Conservation (phyloP, 2,329 filamentous ascomycete species). For the Aspergillus alliaceus region DNA sequence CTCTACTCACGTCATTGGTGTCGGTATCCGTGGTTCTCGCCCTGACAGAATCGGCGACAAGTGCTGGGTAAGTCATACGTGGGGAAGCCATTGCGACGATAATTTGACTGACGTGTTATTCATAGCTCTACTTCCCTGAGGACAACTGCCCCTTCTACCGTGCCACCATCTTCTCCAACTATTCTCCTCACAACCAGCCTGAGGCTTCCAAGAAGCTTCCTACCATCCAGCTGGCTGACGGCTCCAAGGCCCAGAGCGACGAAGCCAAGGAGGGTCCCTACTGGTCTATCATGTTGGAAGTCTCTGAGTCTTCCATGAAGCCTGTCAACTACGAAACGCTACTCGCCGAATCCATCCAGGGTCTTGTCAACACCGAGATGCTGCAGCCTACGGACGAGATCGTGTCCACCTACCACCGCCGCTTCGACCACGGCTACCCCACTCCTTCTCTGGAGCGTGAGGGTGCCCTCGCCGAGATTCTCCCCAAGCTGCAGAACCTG, state of each 20-base stretch:
- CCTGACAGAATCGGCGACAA: constrained; percentile 98
- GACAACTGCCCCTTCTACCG: constrained; percentile 99
- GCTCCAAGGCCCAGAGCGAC: constrained; percentile 71
- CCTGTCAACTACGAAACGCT: constrained; percentile 84
- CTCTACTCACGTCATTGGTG: constrained; percentile 93
- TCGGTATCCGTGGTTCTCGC: constrained; percentile 86
- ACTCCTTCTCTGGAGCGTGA: constrained; percentile 94
- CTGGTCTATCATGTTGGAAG: constrained; percentile 99
- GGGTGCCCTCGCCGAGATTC: constrained; percentile 85
- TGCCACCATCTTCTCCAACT: constrained; percentile 99
- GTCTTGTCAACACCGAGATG: constrained; percentile 97
- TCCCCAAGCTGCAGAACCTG: constrained; percentile 87
- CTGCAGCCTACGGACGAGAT: constrained; percentile 89
- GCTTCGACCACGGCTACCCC: constrained; percentile 97
- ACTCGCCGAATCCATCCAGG: constrained; percentile 88
- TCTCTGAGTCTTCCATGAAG: constrained; percentile 95
- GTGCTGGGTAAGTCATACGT: constrained; percentile 74
- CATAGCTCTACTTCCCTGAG: constrained; percentile 92
- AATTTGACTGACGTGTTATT: not conserved
- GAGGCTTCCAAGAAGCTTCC: constrained; percentile 77
- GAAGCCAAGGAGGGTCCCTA: constrained; percentile 86
- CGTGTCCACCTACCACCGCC: constrained; percentile 95
- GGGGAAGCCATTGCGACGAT: too few species aligned
- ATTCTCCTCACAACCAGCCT: constrained; percentile 98
- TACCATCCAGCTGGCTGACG: constrained; percentile 81